Conservation (phyloP, 108 stramenopile genomes). For the Seminavis robusta region DNA sequence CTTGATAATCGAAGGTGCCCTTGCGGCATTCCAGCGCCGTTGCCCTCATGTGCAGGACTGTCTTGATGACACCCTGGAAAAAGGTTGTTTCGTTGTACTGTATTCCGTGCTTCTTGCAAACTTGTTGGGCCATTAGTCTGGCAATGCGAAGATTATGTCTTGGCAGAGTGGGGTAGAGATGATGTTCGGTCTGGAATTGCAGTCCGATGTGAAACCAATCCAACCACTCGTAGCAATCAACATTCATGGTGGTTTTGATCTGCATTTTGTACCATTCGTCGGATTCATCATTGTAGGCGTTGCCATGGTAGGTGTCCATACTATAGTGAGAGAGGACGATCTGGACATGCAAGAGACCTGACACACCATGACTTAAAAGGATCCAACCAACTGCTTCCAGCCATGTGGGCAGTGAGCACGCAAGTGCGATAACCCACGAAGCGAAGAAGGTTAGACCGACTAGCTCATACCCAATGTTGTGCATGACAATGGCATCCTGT, state of each 20-base stretch:
- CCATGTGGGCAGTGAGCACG: conserved; percentile 41
- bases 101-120: conserved; percentile 78
- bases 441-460: conserved; percentile 54
- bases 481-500: conserved; percentile 26
- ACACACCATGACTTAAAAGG: conserved; percentile 74
- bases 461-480: conserved; percentile 32
- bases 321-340: conserved; percentile 51
- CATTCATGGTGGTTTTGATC: conserved; percentile 71
- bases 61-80: too few relatives aligned
- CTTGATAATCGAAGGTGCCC: too few relatives aligned
- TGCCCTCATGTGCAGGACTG: too few relatives aligned
- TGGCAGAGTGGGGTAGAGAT: conserved; percentile 87
- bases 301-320: conserved; percentile 18
- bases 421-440: conserved; percentile 45
- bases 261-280: conserved; percentile 61
- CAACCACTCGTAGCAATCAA: conserved; percentile 70
- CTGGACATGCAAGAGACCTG: conserved; percentile 78
- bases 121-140: conserved; percentile 46
- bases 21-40: too few relatives aligned
- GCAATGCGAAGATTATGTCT: conserved; percentile 79
- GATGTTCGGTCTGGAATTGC: conserved; percentile 92
- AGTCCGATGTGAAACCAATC: conserved; percentile 95
- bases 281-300: conserved; percentile 35
- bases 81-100: conserved; percentile 61
- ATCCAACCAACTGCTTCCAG: conserved; percentile 50